Conservation (phyloP, 495 filamentous ascomycete genomes). For the Thermochaetoides thermophila region DNA sequence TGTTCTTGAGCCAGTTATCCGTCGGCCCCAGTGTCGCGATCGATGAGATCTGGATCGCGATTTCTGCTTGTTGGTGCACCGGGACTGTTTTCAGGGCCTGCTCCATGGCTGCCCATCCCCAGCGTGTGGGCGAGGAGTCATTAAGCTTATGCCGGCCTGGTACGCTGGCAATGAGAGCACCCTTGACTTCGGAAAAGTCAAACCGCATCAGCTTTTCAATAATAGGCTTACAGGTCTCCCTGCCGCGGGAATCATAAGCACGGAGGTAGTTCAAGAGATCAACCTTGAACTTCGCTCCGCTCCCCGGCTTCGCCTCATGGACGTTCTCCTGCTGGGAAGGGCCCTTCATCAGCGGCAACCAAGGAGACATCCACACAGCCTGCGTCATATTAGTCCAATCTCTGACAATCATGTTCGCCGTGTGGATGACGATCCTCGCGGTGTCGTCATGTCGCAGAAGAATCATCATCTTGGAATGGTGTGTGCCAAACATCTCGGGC, state of each 20-base stretch:
- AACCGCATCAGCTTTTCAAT: slow-evolving; percentile 42
- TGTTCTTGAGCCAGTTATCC: slow-evolving; percentile 57
- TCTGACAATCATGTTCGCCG: slow-evolving; percentile 71
- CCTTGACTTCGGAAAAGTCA: slow-evolving; percentile 58
- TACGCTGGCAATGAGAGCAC: slow-evolving; percentile 60
- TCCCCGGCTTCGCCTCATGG: slow-evolving; percentile 28
- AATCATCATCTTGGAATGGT: slow-evolving; percentile 71
- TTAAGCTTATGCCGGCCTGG: slow-evolving; percentile 48
- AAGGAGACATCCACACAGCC: slow-evolving; percentile 66
- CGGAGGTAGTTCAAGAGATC: slow-evolving; percentile 62
- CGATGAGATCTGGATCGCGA: slow-evolving; percentile 68
- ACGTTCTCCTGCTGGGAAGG: neutral
- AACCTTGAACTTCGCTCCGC: slow-evolving; percentile 56
- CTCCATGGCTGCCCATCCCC: slow-evolving; percentile 61
- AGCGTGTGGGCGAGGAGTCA: slow-evolving; percentile 34
- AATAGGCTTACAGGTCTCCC: slow-evolving; percentile 34
- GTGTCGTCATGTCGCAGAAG: slow-evolving; percentile 60
- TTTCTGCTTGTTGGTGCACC: slow-evolving; percentile 29
- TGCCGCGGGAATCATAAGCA: slow-evolving; percentile 46
- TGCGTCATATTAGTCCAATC: slow-evolving; percentile 88
- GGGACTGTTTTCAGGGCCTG: slow-evolving; percentile 44
- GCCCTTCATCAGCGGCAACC: slow-evolving; percentile 37
- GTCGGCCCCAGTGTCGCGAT: slow-evolving; percentile 64
- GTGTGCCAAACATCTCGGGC: slow-evolving; percentile 77
- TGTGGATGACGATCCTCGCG: slow-evolving; percentile 75